These are phyloP conservation scores for Sporothrix sp. DNA, from an alignment of 2,329 filamentous ascomycete genomes.

Conservation along the genomic window DNA sequence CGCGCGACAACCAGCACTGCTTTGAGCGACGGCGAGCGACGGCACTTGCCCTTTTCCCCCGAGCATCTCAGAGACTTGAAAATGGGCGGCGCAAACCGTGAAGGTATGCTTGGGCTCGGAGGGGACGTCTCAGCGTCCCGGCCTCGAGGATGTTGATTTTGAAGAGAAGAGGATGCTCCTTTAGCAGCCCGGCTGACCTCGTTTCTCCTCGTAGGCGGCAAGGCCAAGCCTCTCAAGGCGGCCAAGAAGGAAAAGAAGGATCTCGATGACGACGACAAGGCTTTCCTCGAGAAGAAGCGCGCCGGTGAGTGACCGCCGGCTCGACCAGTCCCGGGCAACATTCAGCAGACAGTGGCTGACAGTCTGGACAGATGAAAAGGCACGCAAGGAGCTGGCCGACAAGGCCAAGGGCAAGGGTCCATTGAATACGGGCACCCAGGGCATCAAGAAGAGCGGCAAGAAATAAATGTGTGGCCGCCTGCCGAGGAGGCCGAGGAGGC, in stretches of 20 bases:
- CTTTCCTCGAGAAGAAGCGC: constrained; percentile 72
- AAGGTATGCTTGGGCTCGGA: no score
- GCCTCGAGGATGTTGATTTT: no score
- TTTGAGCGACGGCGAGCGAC: neutral
- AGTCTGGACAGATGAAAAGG: constrained; percentile 58
- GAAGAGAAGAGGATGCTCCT: no score
- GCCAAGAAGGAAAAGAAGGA: constrained; percentile 79
- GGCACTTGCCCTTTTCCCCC: no score
- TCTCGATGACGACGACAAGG: constrained; percentile 76
- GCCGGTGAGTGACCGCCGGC: constrained; percentile 51
- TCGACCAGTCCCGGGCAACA: neutral
- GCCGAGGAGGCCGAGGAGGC: no score
- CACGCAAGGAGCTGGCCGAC: constrained; percentile 71
- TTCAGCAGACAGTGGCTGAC: neutral
- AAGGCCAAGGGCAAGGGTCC: constrained; percentile 84
- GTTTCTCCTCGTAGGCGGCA: constrained; percentile 53
- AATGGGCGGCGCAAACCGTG: constrained; percentile 60
- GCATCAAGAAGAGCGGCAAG: constrained; percentile 98
- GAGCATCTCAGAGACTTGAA: constrained; percentile 23
- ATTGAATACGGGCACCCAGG: constrained; percentile 71
- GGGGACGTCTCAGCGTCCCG: no score
- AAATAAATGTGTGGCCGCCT: constrained; percentile 39
- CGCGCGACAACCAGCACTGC: neutral
- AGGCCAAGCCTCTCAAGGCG: constrained; percentile 77
- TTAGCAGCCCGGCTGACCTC: constrained; percentile 12